Conservation (phyloP, 2,329 filamentous ascomycete genomes). For the Aspergillus versicolor region DNA sequence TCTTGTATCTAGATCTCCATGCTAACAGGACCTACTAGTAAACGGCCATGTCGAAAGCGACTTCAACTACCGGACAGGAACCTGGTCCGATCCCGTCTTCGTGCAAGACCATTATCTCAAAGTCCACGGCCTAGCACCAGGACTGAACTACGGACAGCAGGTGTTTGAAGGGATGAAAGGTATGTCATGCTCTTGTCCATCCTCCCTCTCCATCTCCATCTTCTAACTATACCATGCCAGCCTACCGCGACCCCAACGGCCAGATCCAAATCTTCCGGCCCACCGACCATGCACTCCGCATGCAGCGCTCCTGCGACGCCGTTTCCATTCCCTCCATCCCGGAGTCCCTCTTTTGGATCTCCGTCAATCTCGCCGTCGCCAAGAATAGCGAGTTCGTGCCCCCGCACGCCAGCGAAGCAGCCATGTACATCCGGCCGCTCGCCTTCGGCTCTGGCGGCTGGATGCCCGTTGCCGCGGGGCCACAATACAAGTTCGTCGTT, state of each 20-base stretch:
- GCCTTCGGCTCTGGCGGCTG: conserved; percentile 1
- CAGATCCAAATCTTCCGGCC: conserved; percentile 7
- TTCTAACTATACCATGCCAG: not conserved
- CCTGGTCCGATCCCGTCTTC: conserved; percentile 1
- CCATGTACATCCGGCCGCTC: conserved; percentile 5
- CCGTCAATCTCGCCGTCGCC: conserved; percentile 5
- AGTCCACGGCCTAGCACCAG: conserved; percentile 4
- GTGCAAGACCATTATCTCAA: conserved; percentile 1
- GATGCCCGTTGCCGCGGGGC: not conserved
- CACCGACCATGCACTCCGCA: not conserved
- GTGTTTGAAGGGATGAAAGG: conserved; percentile 7
- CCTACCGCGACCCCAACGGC: not conserved
- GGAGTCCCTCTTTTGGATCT: not conserved
- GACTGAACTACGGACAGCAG: conserved; percentile 7
- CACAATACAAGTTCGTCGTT: not conserved
- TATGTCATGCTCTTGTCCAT: not conserved
- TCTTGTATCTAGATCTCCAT: not conserved
- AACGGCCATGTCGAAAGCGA: conserved; percentile 8
- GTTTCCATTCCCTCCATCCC: conserved; percentile 7
- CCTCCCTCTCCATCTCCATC: not conserved
- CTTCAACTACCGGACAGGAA: not conserved
- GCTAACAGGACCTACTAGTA: not conserved
- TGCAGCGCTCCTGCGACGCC: not conserved
- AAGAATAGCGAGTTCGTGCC: not conserved
- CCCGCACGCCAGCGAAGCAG: not conserved